Base-by-base conservation (phyloP, 78 protist genomes). In the Dictyostelium intermedium region DNA sequence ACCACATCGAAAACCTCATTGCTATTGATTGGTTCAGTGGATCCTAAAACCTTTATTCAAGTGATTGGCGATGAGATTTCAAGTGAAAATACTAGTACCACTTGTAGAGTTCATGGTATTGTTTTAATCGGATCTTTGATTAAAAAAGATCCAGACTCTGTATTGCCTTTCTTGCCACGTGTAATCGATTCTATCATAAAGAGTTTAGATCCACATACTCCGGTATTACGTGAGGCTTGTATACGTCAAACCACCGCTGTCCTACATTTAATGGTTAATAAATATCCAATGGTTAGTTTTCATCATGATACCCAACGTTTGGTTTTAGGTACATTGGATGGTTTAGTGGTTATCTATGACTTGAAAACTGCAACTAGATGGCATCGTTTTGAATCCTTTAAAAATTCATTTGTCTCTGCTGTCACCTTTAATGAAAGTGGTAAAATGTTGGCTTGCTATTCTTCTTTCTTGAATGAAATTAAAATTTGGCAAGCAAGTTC, bases 341-440 rank as follows among this genome's bases (percentile, higher is more conserved):
- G 98, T 2, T 61, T 66, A 30, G 47, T 97, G 18, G 84, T 97
- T 4, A 69, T 97, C 11, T 97, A 97, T 82, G 98, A 97, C 37
- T 32, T 97, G 85, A 83, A 96, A 81, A 96, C 98, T 27, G 98
- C 97, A 1, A 96, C 98, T 7, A 53, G 91, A 45, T 92, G 94
- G 98, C 96, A 96, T 66, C 45, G 86, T 14, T 37, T 97, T 18
- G 96, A 97, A 41, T 97, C 76, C 1, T 60, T 84, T 60, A 79
- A 80, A 25, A 86, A 84, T 13, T 39, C 63, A 32, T 50, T 34
- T 2, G 63, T 92, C 13, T 70, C 92, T 18, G 91, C 92, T 3
- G 83, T 92, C 6, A 53, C 34, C 20, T 92, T 92, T 23, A 86
- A 85, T 27, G 93, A 85, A 13, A 84, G 69, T 69, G 96, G 96